Base-by-base conservation (phyloP, 805 yeast species). In the Hanseniaspora nectarophila region DNA sequence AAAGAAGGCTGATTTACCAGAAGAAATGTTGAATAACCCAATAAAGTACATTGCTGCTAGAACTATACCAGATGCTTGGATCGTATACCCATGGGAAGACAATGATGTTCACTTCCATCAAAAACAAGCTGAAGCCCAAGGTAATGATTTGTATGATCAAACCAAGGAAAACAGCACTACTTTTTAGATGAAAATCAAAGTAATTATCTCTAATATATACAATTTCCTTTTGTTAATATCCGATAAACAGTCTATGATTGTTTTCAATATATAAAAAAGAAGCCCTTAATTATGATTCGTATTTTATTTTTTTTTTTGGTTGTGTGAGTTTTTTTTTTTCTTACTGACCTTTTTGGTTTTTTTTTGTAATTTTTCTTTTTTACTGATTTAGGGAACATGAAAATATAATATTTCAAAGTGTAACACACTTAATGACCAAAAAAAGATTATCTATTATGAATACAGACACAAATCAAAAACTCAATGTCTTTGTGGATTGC, bases 401-500 rank as follows among this genome's bases (percentile, higher is more conserved):
- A n/a, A n/a, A n/a, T n/a, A n/a, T n/a, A n/a, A n/a, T n/a, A n/a
- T n/a, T n/a, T n/a, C n/a, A n/a, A n/a, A n/a, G n/a, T n/a, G n/a
- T n/a, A n/a, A n/a, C n/a, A n/a, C n/a, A n/a, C n/a, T n/a, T n/a
- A n/a, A n/a, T n/a, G n/a, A n/a, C n/a, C n/a, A 26, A 28, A 35
- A 24, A 10, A 16, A 21, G 28, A 45, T 43, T n/a, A n/a, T n/a
- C n/a, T n/a, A n/a, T n/a, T n/a, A n/a, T n/a, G n/a, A n/a, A n/a
- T n/a, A n/a, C n/a, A n/a, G n/a, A n/a, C n/a, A n/a, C n/a, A 29
- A n/a, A 28, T 13, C 29, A 23, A 4, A 40, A 16, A 23, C 18
- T 80, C 20, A 94, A 95, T 0, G 60, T 87, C 5, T 87, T 95
- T 95, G 65, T 87, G 12, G 95, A 87, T 66, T 87, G 95, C 64